Percentiles rank a stretch among this genome's conserved stretches.
These are phyloP conservation scores for Thelephora aurantiotincta DNA, from an alignment of 768 basidiomycete species.

Conservation along the genomic window DNA sequence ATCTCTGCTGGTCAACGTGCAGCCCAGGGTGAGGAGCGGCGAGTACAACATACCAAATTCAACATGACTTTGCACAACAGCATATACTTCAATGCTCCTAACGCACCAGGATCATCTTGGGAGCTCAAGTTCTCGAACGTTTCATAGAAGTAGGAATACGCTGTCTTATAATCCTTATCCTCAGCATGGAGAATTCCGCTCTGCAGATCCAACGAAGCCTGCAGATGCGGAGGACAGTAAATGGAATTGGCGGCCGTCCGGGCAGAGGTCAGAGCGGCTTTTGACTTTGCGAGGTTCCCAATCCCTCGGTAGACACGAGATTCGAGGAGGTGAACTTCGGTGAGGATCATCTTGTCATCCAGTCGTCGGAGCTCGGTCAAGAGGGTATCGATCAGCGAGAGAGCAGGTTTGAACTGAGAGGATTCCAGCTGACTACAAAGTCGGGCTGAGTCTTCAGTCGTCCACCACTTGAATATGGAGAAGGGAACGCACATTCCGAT, in stretches of 20 bases:
- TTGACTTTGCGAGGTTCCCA: conserved; percentile 81
- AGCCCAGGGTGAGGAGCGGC: not conserved
- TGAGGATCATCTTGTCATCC: conserved; percentile 96
- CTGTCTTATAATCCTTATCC: conserved; percentile 95
- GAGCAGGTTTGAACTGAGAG: conserved; percentile 61
- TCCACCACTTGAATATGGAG: conserved; percentile 1
- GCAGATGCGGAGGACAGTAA: conserved; percentile 73
- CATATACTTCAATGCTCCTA: conserved; percentile 94
- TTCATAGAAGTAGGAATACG: conserved; percentile 95
- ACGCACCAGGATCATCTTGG: conserved; percentile 52
- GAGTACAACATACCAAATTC: conserved; percentile 52
- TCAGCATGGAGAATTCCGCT: conserved; percentile 85
- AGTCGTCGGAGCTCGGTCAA: conserved; percentile 83
- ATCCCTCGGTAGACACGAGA: conserved; percentile 83
- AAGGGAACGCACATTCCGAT: conserved; percentile 44
- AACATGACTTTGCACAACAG: conserved; percentile 97
- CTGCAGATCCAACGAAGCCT: conserved; percentile 48
- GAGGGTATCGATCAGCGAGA: conserved; percentile 73
- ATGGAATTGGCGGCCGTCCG: conserved; percentile 92
- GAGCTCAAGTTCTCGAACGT: conserved; percentile 81
- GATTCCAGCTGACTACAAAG: conserved; percentile 53
- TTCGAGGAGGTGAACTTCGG: conserved; percentile 92
- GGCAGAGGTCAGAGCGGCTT: conserved; percentile 84
- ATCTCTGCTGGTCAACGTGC: not conserved
- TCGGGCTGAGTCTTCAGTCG: conserved; percentile 2